Evolutionary conservation across 495 filamentous ascomycete species (phyloP).

Genomic region (Annulohypoxylon moriforme): DNA sequence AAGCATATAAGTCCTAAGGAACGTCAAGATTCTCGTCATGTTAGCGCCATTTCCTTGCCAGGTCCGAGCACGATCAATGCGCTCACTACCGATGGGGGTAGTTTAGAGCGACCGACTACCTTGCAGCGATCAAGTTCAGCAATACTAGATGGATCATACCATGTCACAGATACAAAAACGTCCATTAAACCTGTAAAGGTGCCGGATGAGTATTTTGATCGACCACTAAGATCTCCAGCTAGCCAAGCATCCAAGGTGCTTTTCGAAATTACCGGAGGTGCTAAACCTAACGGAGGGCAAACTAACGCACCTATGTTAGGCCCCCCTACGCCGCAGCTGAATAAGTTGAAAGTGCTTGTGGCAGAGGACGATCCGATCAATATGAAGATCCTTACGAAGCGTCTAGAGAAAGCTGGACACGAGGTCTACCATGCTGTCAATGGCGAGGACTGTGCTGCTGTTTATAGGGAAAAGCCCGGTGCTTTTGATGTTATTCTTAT

Average conservation of each 20-base stretch:
- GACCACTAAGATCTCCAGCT: constrained; percentile 12
- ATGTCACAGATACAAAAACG: constrained; percentile 49
- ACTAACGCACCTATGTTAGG: background rate
- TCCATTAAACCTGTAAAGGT: constrained; percentile 56
- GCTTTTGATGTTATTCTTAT: constrained; percentile 89
- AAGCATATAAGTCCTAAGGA: constrained; percentile 38
- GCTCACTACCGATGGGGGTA: background rate
- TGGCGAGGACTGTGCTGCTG: constrained; percentile 84
- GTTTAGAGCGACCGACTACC: background rate
- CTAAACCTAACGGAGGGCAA: constrained; percentile 17
- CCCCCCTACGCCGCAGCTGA: constrained; percentile 12
- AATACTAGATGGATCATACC: constrained; percentile 40
- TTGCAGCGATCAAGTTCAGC: constrained; percentile 11
- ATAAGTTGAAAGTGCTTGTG: constrained; percentile 74
- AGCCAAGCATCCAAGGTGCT: constrained; percentile 47
- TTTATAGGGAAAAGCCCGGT: constrained; percentile 68
- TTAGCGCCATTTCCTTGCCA: constrained; percentile 20
- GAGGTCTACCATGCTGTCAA: constrained; percentile 79
- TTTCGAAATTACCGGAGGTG: constrained; percentile 48
- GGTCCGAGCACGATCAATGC: background rate
- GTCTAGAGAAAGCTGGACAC: constrained; percentile 84
- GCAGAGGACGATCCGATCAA: constrained; percentile 97
- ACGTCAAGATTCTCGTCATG: constrained; percentile 37
- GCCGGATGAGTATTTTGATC: constrained; percentile 51
- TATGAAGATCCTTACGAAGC: constrained; percentile 85